Base-by-base conservation (phyloP, 257 asterid species). In the Apocynum venetum region DNA sequence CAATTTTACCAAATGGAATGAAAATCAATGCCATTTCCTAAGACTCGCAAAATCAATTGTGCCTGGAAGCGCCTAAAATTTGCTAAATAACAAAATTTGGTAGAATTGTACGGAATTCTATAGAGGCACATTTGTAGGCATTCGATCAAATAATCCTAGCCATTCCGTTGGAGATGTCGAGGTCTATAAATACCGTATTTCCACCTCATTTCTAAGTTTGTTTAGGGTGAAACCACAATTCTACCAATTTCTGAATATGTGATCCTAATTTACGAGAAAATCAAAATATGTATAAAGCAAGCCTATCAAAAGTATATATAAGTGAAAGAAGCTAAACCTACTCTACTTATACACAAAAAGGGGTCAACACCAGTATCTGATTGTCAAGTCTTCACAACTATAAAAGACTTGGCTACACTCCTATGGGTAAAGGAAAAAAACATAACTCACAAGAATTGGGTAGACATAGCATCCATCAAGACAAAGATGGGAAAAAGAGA, bases 281-380 rank as follows among this genome's bases (percentile, higher is more conserved):
- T 66, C 49, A 66, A 41, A 66, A 17, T 17, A 41, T 7, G 36
- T 19, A 41, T 41, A 46, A 19, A 43, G 73, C 73, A 68, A 68
- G 35, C 73, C 35, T 41, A 5, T 36, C 1, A 63, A 25, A 14
- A 31, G 53, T 68, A 19, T 8, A 68, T 48, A 43, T 68, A 68
- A 66, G 31, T 17, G 2, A 66, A 15, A 25, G 40, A 31, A 41
- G 51, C 48, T 68, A 68, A 68, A 43, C 31, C 73, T 68, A 68
- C 15, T 43, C 73, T 68, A 68, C 53, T 17, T 68, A 68, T 68
- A 43, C 73, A 68, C 73, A 68, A 9, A 57, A 68, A 43, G 53
- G 72, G 73, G n/a, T 68, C 6, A 67, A 11, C 51, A 19, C 51
- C 51, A 2, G 6, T 40, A 17, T 67, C 72, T 17, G 36, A 67